phyloP scores from a whole-genome alignment of 2,329 filamentous ascomycete genomes.

The Fusarium tjaetaba region DNA sequence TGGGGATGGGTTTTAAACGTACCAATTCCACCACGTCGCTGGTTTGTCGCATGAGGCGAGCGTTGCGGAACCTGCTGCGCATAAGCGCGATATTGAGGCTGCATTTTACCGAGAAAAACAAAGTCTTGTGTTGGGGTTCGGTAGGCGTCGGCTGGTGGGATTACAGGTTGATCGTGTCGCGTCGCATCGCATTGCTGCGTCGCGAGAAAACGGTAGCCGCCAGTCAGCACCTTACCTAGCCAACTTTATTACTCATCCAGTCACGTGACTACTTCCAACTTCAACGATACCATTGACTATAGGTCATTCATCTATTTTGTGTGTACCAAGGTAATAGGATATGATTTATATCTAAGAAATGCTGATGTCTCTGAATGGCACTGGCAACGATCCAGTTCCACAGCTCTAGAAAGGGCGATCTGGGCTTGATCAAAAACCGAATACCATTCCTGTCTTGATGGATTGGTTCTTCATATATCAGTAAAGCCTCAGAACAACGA shows the following conservation, averaged over 20 bases:
- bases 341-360: neutral
- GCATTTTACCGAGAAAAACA: slow-evolving; percentile 52
- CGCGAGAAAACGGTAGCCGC: slow-evolving; percentile 29
- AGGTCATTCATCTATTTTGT: neutral
- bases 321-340: neutral
- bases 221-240: neutral
- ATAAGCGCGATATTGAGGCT: slow-evolving; percentile 63
- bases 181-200: slow-evolving; percentile 36
- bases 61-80: slow-evolving; percentile 62
- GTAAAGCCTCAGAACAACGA: neutral
- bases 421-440: neutral
- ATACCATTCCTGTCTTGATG: neutral
- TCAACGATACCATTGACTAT: neutral
- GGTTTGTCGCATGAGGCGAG: slow-evolving; percentile 58
- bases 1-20: slow-evolving; percentile 38
- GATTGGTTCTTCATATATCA: neutral
- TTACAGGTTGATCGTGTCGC: slow-evolving; percentile 41
- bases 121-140: slow-evolving; percentile 12
- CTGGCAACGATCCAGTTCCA: neutral
- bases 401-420: neutral
- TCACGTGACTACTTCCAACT: slow-evolving; percentile 35
- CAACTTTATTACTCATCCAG: neutral
- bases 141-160: slow-evolving; percentile 18
- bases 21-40: slow-evolving; percentile 65
- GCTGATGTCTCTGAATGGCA: slow-evolving; percentile 1